Conservation (phyloP, 2,329 filamentous ascomycete genomes). For the Microthyrium microscopicum region DNA sequence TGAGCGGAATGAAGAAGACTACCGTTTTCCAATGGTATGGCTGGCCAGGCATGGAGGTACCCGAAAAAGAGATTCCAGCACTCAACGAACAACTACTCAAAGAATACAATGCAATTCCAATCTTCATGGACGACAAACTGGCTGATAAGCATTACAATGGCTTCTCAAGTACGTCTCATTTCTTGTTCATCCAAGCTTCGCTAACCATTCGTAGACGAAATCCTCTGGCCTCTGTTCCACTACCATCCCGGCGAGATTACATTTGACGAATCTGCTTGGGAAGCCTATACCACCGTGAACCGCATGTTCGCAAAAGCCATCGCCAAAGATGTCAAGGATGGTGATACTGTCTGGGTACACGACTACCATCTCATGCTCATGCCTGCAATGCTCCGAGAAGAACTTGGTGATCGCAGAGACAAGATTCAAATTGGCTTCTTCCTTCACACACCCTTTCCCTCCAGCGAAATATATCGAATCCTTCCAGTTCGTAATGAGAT, state of each 20-base stretch:
- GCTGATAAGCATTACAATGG: conserved; percentile 96
- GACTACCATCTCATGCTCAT: conserved; percentile 98
- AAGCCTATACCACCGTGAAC: conserved; percentile 85
- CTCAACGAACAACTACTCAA: conserved; percentile 68
- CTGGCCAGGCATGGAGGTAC: conserved; percentile 87
- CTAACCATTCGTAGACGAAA: conserved; percentile 50
- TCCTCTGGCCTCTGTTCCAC: conserved; percentile 96
- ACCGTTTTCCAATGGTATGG: conserved; percentile 98
- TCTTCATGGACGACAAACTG: conserved; percentile 86
- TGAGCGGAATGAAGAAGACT: conserved; percentile 80
- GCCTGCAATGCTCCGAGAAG: conserved; percentile 84
- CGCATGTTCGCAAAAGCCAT: conserved; percentile 80
- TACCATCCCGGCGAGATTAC: conserved; percentile 98
- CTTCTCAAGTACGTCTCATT: conserved; percentile 60
- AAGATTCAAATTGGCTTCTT: conserved; percentile 98
- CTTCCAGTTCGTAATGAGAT: conserved; percentile 82
- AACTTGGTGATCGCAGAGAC: conserved; percentile 63
- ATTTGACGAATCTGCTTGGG: conserved; percentile 90
- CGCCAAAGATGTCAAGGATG: conserved; percentile 73
- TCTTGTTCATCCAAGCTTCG: conserved; percentile 3
- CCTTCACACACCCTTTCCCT: conserved; percentile 91
- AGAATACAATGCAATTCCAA: conserved; percentile 75
- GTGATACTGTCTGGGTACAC: conserved; percentile 93
- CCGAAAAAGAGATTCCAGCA: conserved; percentile 58
- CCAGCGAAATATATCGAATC: conserved; percentile 92